These are phyloP conservation scores for Pascua sp. DNA, from an alignment of 1,284 basidiomycete species.

Conservation along the genomic window DNA sequence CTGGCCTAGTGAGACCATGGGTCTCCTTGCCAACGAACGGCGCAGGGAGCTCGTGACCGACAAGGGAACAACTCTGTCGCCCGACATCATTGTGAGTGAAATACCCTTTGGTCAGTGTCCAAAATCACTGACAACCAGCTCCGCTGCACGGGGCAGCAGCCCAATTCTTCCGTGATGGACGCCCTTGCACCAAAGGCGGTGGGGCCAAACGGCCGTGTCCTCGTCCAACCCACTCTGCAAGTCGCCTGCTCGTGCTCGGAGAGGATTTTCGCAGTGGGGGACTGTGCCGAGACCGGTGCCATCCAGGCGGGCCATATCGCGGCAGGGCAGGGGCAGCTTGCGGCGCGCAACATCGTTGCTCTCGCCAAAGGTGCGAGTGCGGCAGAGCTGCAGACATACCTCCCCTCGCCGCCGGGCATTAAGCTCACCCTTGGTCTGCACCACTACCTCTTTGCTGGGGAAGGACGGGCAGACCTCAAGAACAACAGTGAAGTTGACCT, in stretches of 20 bases:
- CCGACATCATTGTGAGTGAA: conserved; percentile 55
- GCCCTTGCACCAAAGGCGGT: conserved; percentile 14
- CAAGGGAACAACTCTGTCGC: conserved; percentile 59
- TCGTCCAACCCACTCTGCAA: conserved; percentile 46
- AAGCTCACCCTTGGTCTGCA: conserved; percentile 64
- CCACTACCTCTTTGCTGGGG: conserved; percentile 28
- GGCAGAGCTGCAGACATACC: conserved; percentile 56
- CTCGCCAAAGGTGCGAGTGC: conserved; percentile 8
- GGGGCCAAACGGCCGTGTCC: too few relatives aligned
- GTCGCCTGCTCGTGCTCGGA: background rate
- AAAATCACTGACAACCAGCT: conserved; percentile 45
- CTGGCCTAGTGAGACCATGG: conserved; percentile 22
- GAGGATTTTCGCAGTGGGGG: conserved; percentile 47
- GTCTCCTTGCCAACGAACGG: conserved; percentile 17
- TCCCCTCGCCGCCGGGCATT: conserved; percentile 59
- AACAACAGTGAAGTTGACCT: too few relatives aligned
- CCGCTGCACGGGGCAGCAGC: conserved; percentile 69
- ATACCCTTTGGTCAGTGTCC: too few relatives aligned
- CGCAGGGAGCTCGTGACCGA: conserved; percentile 55
- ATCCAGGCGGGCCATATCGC: conserved; percentile 65
- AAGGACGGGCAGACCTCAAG: too few relatives aligned
- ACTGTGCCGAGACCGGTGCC: conserved; percentile 49
- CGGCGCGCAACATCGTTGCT: conserved; percentile 45
- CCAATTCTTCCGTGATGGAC: conserved; percentile 63
- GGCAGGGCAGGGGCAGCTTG: conserved; percentile 56